Base-by-base conservation (phyloP, 176 grass and related monocot species). In the Echinochloa phyllopogon region DNA sequence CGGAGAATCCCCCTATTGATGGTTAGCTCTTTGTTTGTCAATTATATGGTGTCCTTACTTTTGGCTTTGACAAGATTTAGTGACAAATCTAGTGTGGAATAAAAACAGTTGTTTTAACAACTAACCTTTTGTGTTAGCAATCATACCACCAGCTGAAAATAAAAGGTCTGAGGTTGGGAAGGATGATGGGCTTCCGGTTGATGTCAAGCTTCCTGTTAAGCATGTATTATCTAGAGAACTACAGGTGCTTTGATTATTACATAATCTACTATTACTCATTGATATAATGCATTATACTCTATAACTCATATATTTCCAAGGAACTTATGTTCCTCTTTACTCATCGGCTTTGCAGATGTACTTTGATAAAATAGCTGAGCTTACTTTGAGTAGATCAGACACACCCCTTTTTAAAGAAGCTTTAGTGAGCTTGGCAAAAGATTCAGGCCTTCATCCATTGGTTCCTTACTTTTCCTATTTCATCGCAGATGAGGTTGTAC, bases 391-490 rank as follows among this genome's bases (percentile, higher is more conserved):
- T 84, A 95, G 91, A 79, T 86, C 96, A 48, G 91, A 90, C 2
- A 92, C 89, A 5, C 37, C 51, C 17, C 27, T 91, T 21, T 98
- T 95, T 76, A 95, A 91, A 86, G 91, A 98, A 82, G 93, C 96
- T 74, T 92, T 98, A 92, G 76, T 95, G 61, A 95, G 96, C 90
- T 88, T 98, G 79, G 86, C 96, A 59, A 90, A 84, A 82, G 96
- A 98, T 76, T 94, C 96, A 18, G 93, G 96, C 39, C 87, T 98
- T 85, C 96, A 98, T 77, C 96, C 89, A 6, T 82, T 98, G 58
- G 91, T 95, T 92, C 93, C 96, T 66, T 98, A 98, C 77, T 98
- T 98, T 74, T 95, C 96, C 48, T 98, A 98, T 77, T 98, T 98
- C 69, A 76, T 98, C 55, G 87, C 86, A 48, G 93, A 95, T 39